Evolutionary conservation across 352 stramenopile genomes (phyloP).

Genomic region (Phytophthora tentaculata): DNA sequence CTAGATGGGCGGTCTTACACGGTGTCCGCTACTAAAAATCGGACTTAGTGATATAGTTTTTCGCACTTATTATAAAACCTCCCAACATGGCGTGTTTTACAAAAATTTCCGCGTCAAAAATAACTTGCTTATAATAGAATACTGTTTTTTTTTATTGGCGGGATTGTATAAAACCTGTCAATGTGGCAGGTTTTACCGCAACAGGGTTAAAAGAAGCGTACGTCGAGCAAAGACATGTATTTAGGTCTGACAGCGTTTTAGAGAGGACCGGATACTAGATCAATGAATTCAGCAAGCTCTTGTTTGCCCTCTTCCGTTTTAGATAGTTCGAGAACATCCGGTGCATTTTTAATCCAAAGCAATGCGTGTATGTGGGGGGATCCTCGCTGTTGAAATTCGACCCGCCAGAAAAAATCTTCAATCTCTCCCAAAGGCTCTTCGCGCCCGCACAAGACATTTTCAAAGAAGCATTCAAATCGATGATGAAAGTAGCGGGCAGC

Average conservation of each 20-base stretch:
- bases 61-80: no score
- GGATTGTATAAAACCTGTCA: no score
- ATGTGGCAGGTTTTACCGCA: no score
- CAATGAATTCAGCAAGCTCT: conserved; percentile 12
- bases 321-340: conserved; percentile 21
- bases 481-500: conserved; percentile 25
- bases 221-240: conserved; percentile 5
- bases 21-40: no score
- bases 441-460: neutral
- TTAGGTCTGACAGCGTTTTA: neutral
- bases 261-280: conserved; percentile 16
- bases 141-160: no score
- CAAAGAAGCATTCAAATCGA: conserved; percentile 30
- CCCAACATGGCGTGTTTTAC: no score
- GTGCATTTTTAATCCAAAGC: conserved; percentile 31
- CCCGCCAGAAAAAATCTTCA: conserved; percentile 31
- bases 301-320: conserved; percentile 10
- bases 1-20: no score
- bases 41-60: no score
- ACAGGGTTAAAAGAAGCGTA: neutral
- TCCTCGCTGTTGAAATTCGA: conserved; percentile 34
- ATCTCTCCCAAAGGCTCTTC: conserved; percentile 26
- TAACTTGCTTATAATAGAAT: no score
- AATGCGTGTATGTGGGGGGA: conserved; percentile 32
- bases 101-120: no score